phyloP scores from a whole-genome alignment of 2,329 filamentous ascomycete genomes.

The Ascochyta pisi region DNA sequence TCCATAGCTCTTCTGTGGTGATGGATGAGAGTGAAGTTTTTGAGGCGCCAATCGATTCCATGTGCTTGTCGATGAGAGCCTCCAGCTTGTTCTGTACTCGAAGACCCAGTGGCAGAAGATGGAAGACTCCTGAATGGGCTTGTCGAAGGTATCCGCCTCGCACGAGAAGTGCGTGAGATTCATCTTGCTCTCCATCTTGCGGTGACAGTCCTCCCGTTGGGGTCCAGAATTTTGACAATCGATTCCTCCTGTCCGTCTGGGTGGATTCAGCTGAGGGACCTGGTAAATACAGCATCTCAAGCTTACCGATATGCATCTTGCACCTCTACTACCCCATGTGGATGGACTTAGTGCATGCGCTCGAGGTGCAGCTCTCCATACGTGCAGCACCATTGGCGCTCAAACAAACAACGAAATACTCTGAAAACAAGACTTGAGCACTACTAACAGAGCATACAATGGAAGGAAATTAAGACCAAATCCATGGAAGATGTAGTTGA shows the following conservation, averaged over 20 bases:
- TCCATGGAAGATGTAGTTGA: conserved; percentile 10
- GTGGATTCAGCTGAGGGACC: background rate
- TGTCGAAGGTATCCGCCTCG: conserved; percentile 56
- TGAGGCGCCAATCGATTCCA: conserved; percentile 80
- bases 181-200: conserved; percentile 57
- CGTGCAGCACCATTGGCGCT: conserved; percentile 38
- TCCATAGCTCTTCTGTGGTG: conserved; percentile 85
- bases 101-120: conserved; percentile 84
- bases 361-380: conserved; percentile 30
- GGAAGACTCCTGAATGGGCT: conserved; percentile 90
- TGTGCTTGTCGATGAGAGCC: conserved; percentile 83
- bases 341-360: conserved; percentile 8
- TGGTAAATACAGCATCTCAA: background rate
- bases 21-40: conserved; percentile 84
- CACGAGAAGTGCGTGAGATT: conserved; percentile 54
- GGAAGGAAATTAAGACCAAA: background rate
- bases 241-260: conserved; percentile 63
- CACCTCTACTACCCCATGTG: conserved; percentile 15
- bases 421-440: background rate
- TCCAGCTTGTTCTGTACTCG: conserved; percentile 91
- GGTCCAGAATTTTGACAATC: conserved; percentile 79
- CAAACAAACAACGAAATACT: background rate
- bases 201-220: conserved; percentile 73
- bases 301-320: conserved; percentile 50
- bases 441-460: background rate